Base-by-base conservation (phyloP, 306 rosid species). In the Glycine tomentella region DNA sequence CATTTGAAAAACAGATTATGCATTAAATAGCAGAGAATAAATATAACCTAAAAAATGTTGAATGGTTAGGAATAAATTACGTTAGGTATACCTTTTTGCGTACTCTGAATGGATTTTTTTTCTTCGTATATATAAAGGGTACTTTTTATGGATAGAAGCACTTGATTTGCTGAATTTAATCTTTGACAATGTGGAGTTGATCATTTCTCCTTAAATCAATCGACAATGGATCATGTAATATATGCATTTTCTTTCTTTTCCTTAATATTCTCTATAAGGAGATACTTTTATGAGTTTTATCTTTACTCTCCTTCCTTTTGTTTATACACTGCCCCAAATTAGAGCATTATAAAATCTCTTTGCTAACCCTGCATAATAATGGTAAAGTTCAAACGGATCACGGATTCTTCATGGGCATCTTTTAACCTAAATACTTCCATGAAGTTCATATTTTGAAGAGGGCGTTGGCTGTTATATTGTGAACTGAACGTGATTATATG, bases 121-220 rank as follows among this genome's bases (percentile, higher is more conserved):
- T 25, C 31, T 25, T 25, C 31, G 0, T 25, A 25, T 25, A 25
- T 25, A 25, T 25, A 25, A 25, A 25, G 31, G 31, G 31, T 25
- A 25, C 31, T 25, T 25, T 25, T 25, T 25, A 25, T 25, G 31
- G 31, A 25, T 69, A 45, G 74, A 45, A 11, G 11, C 63, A n/a
- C 59, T 53, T 17, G 17, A 46, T 68, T n/a, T n/a, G 13, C 7
- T n/a, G 33, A 16, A 0, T 15, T 44, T 11, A 45, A 16, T 74
- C 8, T 17, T 15, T 46, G 3, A 61, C 13, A 34, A 48, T 36
- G 48, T 15, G 5, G 59, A 9, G 45, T 52, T 36, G 48, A 52
- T 40, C 31, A 67, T 38, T 66, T 42, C 52, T 31, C 73, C 45
- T 77, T 55, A 77, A 25, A 77, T 50, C 42, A 64, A 50, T 64